A percentile compares a stretch with the other conserved stretches of the same genome.
Conservation (phyloP, 176 grass and related monocot species). For the Poa pratensis region DNA sequence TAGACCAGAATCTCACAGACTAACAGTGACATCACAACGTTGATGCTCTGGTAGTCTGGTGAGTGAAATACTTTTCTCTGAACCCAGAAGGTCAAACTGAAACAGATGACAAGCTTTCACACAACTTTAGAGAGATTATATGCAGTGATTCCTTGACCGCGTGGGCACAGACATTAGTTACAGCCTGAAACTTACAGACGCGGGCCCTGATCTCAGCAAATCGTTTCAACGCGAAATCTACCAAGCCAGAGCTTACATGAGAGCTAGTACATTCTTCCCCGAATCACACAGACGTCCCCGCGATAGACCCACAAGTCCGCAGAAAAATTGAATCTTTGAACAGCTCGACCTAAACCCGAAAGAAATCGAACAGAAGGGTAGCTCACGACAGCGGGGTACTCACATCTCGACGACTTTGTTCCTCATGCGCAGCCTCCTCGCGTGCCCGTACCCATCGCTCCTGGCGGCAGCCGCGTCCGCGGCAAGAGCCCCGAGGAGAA, state of each 20-base stretch:
- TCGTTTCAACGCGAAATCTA: background rate
- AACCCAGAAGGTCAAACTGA: conserved; percentile 5
- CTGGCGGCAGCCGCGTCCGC: background rate
- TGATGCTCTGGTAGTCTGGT: background rate
- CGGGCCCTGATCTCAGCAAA: background rate
- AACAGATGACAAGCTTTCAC: background rate
- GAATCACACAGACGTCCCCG: background rate
- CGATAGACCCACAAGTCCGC: background rate
- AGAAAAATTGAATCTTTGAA: background rate
- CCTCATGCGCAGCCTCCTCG: conserved; percentile 69
- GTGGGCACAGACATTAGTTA: background rate
- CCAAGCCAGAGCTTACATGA: conserved; percentile 4
- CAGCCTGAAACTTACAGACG: background rate
- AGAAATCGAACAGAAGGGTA: conserved; percentile 7
- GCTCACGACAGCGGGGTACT: conserved; percentile 38
- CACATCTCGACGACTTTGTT: conserved; percentile 90
- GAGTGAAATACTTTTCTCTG: background rate
- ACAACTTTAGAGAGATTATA: background rate
- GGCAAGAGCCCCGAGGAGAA: conserved; percentile 40
- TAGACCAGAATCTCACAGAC: background rate
- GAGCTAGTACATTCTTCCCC: background rate
- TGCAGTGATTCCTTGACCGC: background rate
- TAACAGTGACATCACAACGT: background rate
- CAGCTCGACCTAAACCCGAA: background rate
- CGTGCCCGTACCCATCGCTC: conserved; percentile 55